Conservation (phyloP, 2,329 filamentous ascomycete genomes). For the Waltergamsia citrina region DNA sequence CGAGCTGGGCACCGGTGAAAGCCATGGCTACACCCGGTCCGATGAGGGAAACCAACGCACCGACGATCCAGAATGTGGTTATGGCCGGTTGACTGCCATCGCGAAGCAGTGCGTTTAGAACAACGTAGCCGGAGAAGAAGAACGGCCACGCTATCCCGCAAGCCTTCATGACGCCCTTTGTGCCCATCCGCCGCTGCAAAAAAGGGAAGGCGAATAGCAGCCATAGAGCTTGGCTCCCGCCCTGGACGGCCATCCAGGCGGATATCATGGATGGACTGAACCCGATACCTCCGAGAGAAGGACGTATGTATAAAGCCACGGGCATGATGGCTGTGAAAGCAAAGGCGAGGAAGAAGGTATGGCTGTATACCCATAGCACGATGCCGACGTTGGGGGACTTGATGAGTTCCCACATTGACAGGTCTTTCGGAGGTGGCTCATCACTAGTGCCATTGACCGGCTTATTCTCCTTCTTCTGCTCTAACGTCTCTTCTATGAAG, state of each 20-base stretch:
- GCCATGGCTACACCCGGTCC: constrained; percentile 58
- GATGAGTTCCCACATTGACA: constrained; percentile 34
- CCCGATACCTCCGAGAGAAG: constrained; percentile 53
- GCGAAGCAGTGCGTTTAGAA: constrained; percentile 37
- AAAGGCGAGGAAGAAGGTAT: constrained; percentile 60
- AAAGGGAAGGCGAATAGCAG: constrained; percentile 60
- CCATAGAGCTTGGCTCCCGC: constrained; percentile 61
- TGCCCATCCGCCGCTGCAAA: constrained; percentile 57
- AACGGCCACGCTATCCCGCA: constrained; percentile 50
- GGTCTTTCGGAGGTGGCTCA: constrained; percentile 3
- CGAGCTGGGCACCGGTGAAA: constrained; percentile 63
- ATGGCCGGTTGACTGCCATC: constrained; percentile 23
- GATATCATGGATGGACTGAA: constrained; percentile 57
- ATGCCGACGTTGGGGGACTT: constrained; percentile 53
- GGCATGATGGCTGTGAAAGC: constrained; percentile 63
- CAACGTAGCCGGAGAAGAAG: constrained; percentile 50
- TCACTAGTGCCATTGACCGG: constrained; percentile 2
- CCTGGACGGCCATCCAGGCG: constrained; percentile 53
- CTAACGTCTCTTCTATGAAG: constrained; percentile 55
- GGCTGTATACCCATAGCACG: constrained; percentile 56
- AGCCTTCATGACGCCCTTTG: constrained; percentile 50
- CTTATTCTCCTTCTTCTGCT: constrained; percentile 14
- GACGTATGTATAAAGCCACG: constrained; percentile 57
- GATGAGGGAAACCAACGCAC: constrained; percentile 30
- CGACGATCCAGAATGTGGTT: constrained; percentile 45